Evolutionary conservation across 306 rosid genomes (phyloP).

Genomic region (Pyrus betulifolia): DNA sequence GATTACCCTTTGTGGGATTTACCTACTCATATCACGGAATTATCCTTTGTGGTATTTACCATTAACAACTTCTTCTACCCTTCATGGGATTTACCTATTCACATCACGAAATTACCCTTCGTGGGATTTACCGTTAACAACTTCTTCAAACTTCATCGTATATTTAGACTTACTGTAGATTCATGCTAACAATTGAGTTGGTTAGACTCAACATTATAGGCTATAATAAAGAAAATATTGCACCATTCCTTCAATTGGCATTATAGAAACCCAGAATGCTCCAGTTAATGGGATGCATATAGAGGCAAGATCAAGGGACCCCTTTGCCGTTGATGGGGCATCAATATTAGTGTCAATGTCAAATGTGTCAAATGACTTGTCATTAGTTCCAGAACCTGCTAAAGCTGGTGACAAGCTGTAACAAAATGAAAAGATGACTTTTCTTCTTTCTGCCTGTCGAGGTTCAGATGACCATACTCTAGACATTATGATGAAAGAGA

Average conservation of each 20-base stretch:
- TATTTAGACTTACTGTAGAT: too few species aligned
- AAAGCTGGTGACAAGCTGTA: slow-evolving; percentile 49
- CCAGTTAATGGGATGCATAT: slow-evolving; percentile 59
- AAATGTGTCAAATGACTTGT: slow-evolving; percentile 49
- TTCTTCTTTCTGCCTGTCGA: slow-evolving; percentile 39
- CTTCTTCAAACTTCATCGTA: too few species aligned
- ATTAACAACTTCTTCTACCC: too few species aligned
- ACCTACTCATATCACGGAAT: too few species aligned
- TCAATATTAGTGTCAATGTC: slow-evolving; percentile 86
- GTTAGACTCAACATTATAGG: too few species aligned
- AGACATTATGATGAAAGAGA: slow-evolving; percentile 52
- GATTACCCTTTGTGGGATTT: too few species aligned
- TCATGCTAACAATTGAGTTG: too few species aligned
- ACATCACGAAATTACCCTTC: too few species aligned
- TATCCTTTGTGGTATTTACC: too few species aligned
- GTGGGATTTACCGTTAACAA: too few species aligned
- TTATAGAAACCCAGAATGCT: slow-evolving; percentile 76
- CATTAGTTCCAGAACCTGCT: slow-evolving; percentile 51
- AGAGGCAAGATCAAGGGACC: slow-evolving; percentile 79
- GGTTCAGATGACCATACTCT: slow-evolving; percentile 36
- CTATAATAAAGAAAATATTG: too few species aligned
- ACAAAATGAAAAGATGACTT: slow-evolving; percentile 40
- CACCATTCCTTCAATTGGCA: slow-evolving; percentile 47
- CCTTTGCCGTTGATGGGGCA: slow-evolving; percentile 83
- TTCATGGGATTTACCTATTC: too few species aligned